Percentiles rank a stretch among this genome's conserved stretches.
Evolutionary conservation across 768 basidiomycete genomes (phyloP).

Genomic region (Tulasnella calospora): DNA sequence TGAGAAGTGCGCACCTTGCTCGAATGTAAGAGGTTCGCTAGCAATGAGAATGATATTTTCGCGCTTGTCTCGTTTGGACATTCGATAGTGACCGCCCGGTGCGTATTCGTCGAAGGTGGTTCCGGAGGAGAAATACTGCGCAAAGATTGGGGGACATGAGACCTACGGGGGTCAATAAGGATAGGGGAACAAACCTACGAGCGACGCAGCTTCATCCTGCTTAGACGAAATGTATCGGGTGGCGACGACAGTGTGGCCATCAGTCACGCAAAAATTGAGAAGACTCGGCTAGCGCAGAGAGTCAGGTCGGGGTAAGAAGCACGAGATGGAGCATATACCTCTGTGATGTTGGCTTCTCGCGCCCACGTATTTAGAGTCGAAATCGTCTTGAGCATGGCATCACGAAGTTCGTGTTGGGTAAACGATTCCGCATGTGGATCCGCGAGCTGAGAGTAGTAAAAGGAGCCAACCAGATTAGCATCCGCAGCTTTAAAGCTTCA

Average conservation of each 20-base stretch:
- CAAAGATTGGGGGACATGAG: neutral
- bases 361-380: conserved; percentile 68
- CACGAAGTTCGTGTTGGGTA: conserved; percentile 61
- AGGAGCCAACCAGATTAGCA: neutral
- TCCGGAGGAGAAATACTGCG: conserved; percentile 89
- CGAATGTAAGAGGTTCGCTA: conserved; percentile 93
- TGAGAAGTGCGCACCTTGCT: conserved; percentile 57
- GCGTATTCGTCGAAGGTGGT: conserved; percentile 88
- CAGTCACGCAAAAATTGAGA: conserved; percentile 95
- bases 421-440: conserved; percentile 74
- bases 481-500: neutral
- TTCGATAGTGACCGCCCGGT: conserved; percentile 85
- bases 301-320: neutral
- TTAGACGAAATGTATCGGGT: conserved; percentile 92
- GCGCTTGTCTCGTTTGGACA: conserved; percentile 92
- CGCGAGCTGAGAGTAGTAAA: conserved; percentile 54
- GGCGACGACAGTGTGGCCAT: conserved; percentile 88
- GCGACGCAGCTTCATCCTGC: conserved; percentile 85
- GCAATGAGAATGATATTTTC: conserved; percentile 96
- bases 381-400: conserved; percentile 88
- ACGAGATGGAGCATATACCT: conserved; percentile 43
- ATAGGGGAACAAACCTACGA: conserved; percentile 46
- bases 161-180: neutral
- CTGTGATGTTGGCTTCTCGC: conserved; percentile 64
- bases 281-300: conserved; percentile 60